These are phyloP conservation scores for Agrocybe pediades DNA, from an alignment of 768 basidiomycete species.

Conservation along the genomic window DNA sequence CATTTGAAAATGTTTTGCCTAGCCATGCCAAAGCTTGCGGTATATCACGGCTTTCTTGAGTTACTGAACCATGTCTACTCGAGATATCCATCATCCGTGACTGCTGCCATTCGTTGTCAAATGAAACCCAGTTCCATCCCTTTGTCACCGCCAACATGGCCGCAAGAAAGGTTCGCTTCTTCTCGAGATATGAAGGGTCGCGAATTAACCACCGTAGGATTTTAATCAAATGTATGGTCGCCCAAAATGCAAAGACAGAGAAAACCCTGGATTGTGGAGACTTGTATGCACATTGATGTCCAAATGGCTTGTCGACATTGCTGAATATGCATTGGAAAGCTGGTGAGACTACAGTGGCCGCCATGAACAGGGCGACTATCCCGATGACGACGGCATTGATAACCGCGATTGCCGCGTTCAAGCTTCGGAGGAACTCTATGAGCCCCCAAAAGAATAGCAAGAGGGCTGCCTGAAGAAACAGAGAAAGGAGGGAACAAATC, in stretches of 20 bases:
- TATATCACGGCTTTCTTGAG: constrained; percentile 5
- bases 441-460: constrained; percentile 23
- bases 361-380: constrained; percentile 5
- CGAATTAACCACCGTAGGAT: not conserved
- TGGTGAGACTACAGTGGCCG: not conserved
- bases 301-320: not conserved
- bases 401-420: constrained; percentile 15
- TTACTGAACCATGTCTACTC: not conserved
- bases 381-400: constrained; percentile 15
- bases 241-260: not conserved
- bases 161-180: constrained; percentile 1
- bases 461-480: constrained; percentile 20
- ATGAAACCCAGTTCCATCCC: constrained; percentile 7
- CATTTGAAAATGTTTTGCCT: not conserved
- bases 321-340: constrained; percentile 6
- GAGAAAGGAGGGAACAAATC: constrained; percentile 15
- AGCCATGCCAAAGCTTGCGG: constrained; percentile 5
- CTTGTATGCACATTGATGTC: constrained; percentile 10
- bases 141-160: not conserved
- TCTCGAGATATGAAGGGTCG: not conserved
- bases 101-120: constrained; percentile 8
- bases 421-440: constrained; percentile 19
- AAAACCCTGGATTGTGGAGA: constrained; percentile 4
- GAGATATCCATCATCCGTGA: not conserved
- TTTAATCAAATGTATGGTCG: not conserved